Evolutionary conservation across 2,329 filamentous ascomycete genomes (phyloP).

Genomic region (Akanthomyces dipterigenus): DNA sequence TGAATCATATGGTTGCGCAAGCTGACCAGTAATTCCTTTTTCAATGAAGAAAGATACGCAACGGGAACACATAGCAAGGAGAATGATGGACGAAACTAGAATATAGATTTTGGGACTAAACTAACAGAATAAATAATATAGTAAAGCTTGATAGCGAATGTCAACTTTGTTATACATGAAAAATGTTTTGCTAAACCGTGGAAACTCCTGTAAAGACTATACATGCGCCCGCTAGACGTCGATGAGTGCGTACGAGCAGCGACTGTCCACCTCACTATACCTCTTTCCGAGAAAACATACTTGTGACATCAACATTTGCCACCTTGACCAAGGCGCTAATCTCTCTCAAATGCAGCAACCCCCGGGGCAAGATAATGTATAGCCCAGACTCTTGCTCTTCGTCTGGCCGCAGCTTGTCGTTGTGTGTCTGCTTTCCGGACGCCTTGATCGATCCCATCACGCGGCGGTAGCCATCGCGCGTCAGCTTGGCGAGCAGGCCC

Average conservation of each 20-base stretch:
- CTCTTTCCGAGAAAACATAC: conserved; percentile 1
- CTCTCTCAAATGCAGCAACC: conserved; percentile 14
- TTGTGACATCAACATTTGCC: conserved; percentile 13
- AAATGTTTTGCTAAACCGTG: background rate
- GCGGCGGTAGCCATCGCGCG: conserved; percentile 13
- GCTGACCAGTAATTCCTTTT: background rate
- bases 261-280: background rate
- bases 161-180: background rate
- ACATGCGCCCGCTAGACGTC: background rate
- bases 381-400: conserved; percentile 14
- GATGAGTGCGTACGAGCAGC: background rate
- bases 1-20: background rate
- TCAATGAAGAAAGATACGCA: no score
- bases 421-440: conserved; percentile 16
- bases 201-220: background rate
- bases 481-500: conserved; percentile 6
- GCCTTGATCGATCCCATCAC: conserved; percentile 16
- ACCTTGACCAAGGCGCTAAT: conserved; percentile 16
- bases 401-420: conserved; percentile 18
- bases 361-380: conserved; percentile 16
- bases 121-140: background rate
- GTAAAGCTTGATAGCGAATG: background rate
- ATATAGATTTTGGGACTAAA: background rate
- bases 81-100: background rate
- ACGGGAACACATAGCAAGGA: background rate